phyloP scores from a whole-genome alignment of 495 filamentous ascomycete genomes.

The Endocarpon pusillum region DNA sequence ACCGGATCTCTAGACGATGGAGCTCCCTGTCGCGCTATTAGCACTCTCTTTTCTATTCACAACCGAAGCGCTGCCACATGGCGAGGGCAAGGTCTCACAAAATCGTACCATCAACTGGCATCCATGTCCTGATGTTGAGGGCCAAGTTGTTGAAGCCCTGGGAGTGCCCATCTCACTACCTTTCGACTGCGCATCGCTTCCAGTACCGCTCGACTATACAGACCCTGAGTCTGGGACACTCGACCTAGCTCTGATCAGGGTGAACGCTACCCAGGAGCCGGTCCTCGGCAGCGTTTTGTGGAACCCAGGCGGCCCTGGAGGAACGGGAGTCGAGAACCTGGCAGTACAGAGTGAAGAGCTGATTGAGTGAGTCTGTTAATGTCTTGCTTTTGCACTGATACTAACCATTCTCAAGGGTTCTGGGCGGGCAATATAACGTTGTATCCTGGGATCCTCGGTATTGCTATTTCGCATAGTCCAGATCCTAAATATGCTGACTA shows the following conservation, averaged over 20 bases:
- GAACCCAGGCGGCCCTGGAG: constrained; percentile 29
- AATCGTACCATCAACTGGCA: constrained; percentile 1
- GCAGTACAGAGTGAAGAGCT: no score
- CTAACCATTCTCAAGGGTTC: background rate
- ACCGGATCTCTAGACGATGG: no score
- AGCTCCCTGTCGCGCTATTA: no score
- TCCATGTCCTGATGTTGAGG: background rate
- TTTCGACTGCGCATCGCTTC: constrained; percentile 21
- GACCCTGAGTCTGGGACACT: constrained; percentile 15
- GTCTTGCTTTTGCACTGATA: no score
- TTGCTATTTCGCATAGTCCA: no score
- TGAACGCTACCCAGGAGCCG: constrained; percentile 13
- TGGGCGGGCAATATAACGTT: constrained; percentile 22
- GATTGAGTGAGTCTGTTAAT: no score
- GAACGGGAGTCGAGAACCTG: constrained; percentile 9
- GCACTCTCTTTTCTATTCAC: no score
- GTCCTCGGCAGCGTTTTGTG: constrained; percentile 25
- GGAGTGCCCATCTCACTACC: constrained; percentile 8
- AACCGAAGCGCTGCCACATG: no score
- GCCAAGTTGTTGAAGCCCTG: no score
- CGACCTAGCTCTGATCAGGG: constrained; percentile 17
- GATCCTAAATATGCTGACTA: background rate
- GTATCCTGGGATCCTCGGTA: constrained; percentile 25
- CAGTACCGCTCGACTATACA: constrained; percentile 27
- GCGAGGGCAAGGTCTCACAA: no score